A percentile compares a stretch with the other conserved stretches of the same genome.
These are phyloP conservation scores for Brettanomyces anomalus DNA, from an alignment of 805 yeast species.

Conservation along the genomic window DNA sequence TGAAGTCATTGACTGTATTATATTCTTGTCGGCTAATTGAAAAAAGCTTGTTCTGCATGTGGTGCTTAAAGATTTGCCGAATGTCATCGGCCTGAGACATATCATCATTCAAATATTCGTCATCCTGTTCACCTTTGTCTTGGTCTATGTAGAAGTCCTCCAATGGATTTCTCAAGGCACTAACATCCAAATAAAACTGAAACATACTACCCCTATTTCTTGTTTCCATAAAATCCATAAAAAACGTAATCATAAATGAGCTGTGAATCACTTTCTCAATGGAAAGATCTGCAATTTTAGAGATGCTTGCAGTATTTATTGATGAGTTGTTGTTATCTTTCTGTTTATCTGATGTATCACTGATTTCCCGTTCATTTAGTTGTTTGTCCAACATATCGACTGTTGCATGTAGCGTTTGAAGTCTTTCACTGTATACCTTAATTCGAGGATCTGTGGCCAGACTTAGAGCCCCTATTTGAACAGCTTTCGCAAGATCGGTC, in stretches of 20 bases:
- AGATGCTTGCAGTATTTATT: conserved; percentile 4
- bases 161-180: conserved; percentile 63
- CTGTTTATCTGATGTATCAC: not conserved
- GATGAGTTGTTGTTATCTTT: not conserved
- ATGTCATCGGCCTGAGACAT: conserved; percentile 46
- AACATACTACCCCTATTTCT: conserved; percentile 35
- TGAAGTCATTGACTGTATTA: conserved; percentile 30
- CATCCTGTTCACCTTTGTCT: conserved; percentile 19
- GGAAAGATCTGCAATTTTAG: conserved; percentile 19
- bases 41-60: conserved; percentile 27
- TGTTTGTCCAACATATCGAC: conserved; percentile 12
- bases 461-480: conserved; percentile 14
- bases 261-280: conserved; percentile 39
- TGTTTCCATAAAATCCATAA: conserved; percentile 49
- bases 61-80: conserved; percentile 35
- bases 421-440: conserved; percentile 12
- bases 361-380: not conserved
- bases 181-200: conserved; percentile 61
- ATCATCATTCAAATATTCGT: conserved; percentile 11
- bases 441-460: conserved; percentile 3
- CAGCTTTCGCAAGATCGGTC: conserved; percentile 28
- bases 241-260: conserved; percentile 38
- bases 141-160: conserved; percentile 33
- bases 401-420: conserved; percentile 12
- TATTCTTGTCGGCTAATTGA: conserved; percentile 21